Evolutionary conservation across 306 rosid species (phyloP), one percentile per base, ranked within the genome.

Genomic region (Echinosophora koreensis): DNA sequence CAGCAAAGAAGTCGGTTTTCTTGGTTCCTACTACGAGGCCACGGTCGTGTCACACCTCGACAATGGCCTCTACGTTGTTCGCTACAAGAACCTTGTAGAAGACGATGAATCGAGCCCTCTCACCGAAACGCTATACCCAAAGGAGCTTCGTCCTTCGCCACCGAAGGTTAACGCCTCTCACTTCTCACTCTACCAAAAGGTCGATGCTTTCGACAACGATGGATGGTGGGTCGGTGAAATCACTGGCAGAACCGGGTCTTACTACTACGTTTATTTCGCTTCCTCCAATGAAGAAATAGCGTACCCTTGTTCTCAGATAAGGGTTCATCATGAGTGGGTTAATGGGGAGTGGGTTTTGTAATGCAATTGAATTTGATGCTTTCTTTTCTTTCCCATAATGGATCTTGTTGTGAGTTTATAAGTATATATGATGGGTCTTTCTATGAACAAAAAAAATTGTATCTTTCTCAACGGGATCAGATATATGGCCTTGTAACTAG

Each of bases 171-270:
- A 3, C 3, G 0, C 35, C 0, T 0, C 12, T 0, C 1, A 61
- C 0, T 86, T 68, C 16, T 11, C 22, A 0, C 51, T 27, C 4
- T 9, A 42, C 32, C 77, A 86, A 0, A 28, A n/a, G 35, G 90
- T 88, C 2, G 92, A 88, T 58, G 88, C 84, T 5, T 88, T 79
- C 44, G 88, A 88, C 64, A 84, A 86, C 3, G 92, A 88, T 16
- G 88, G 88, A 0, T 84, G 88, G 88, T 78, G 90, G 86, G 61
- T 71, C 3, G 88, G 88, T 5, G 37, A 39, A 17, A 63, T 87
- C 55, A 52, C 67, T 1, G 83, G 83, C 9, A 74, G 4, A 15
- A 9, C 0, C 3, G 86, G 60, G 0, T 32, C 66, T 1, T 5
- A 32, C 5, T 85, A 85, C 60, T 38, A 11, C 3, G 84, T 85